Base-by-base conservation (phyloP, 2,329 filamentous ascomycete genomes). In the Beauveria medogensis region DNA sequence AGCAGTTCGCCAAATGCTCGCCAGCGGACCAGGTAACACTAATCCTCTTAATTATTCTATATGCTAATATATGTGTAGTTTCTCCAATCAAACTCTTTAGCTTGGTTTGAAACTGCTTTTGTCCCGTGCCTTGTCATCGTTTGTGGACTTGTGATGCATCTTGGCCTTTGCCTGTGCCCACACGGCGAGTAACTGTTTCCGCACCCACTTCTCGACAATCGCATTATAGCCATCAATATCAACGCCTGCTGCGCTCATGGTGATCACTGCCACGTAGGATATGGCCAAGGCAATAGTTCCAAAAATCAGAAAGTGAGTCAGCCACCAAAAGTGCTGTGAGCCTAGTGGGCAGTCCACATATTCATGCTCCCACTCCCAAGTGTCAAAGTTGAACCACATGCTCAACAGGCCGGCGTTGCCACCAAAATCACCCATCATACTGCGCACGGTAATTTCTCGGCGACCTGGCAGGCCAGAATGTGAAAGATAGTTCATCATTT, bases 371-470 rank as follows among this genome's bases (percentile, higher is more conserved):
- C 94, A 99, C 71, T 89, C 84, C 79, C 84, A 87, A 1, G 74
- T 73, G 2, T 80, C 77, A 60, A 82, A 73, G 71, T 97, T 91
- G 70, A 93, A 97, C 93, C 93, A 99, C 1, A 90, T 82, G 64
- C 89, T 94, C 46, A 99, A 75, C 47, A 99, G 78, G 0, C 92
- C 94, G 0, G 92, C 91, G 71, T 97, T 94, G 22, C 94, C 94
- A n/a, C 86, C 88, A 73, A 89, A 99, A 61, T 90, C 90, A 60
- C 94, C 94, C 94, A 99, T 99, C 92, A 99, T 97, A 73, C 91
- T 96, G 62, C 92, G 86, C 2, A 99, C 89, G 0, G 94, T 99
- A 65, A 97, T 85, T 74, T 99, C 94, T 30, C 93, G 81, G 6
- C 97, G 78, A 0, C 88, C 88, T 0, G 88, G 84, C 3, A 82